Conservation (phyloP, 441 rosid genomes). For the Eutrema salsugineum region DNA sequence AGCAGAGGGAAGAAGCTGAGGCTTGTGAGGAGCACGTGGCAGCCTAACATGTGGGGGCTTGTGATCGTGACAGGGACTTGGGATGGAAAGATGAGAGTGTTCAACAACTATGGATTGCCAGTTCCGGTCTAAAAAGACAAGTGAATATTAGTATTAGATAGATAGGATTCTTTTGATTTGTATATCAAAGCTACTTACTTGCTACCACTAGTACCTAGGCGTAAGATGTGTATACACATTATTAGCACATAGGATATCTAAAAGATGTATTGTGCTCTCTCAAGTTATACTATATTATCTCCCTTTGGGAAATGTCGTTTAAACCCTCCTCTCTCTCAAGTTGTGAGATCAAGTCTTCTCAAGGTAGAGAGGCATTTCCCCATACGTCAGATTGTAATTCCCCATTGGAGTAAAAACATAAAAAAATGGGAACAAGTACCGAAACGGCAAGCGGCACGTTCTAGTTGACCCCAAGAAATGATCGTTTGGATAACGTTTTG, state of each 20-base stretch:
- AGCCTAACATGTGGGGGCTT: conserved; percentile 52
- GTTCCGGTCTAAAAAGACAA: conserved; percentile 29
- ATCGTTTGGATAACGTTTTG: conserved; percentile 2
- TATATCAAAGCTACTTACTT: too few relatives aligned
- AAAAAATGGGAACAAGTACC: neutral
- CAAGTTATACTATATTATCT: too few relatives aligned
- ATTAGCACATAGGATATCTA: too few relatives aligned
- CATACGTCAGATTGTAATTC: too few relatives aligned
- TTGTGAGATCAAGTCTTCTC: too few relatives aligned
- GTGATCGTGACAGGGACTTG: conserved; percentile 51
- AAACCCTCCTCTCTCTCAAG: too few relatives aligned
- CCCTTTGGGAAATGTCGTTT: too few relatives aligned
- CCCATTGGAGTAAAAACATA: neutral
- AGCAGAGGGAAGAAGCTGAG: conserved; percentile 34
- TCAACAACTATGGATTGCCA: conserved; percentile 49
- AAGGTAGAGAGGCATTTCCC: too few relatives aligned
- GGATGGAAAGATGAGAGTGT: conserved; percentile 54
- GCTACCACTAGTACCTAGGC: too few relatives aligned
- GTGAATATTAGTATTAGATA: neutral
- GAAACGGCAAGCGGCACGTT: neutral
- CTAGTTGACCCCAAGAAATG: neutral
- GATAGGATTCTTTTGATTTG: conserved; percentile 32
- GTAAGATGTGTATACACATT: neutral
- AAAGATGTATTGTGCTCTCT: too few relatives aligned
- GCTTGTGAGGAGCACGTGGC: conserved; percentile 42